Base-by-base conservation (phyloP, 768 basidiomycete genomes). In the Calvatia gigantea region DNA sequence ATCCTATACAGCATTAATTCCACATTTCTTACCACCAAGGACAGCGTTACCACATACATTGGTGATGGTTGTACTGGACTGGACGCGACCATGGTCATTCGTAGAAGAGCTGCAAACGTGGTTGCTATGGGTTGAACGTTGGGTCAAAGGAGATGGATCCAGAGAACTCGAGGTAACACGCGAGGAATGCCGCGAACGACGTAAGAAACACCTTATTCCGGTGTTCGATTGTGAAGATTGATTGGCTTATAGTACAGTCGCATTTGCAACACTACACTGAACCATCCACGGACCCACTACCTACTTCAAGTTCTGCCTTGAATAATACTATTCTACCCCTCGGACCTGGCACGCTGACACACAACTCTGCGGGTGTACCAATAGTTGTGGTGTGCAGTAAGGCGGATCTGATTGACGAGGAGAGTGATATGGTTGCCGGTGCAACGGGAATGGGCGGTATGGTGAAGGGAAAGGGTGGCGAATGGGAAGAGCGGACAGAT, bases 401-500 rank as follows among this genome's bases (percentile, higher is more conserved):
- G 70, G 93, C 94, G 1, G 94, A 98, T 69, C 68, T 93, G 58
- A 95, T 98, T 57, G 94, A 98, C 67, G 91, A 91, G 44, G 81
- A 82, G 5, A 79, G 77, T 61, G 88, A 90, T 62, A 76, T 86
- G 54, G 83, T 80, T 15, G 85, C 84, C 4, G 92, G 92, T 35
- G 74, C 87, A 1, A 81, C 89, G 0, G 90, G 89, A 0, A 92
- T 93, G 85, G 89, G 91, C 21, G 87, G 86, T 12, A 90, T 93
- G 88, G 87, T 93, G 3, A 94, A 92, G 70, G 91, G 91, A 2
- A 94, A 93, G 67, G 91, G 92, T 1, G 88, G 85, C 8, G 89
- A 91, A 63, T 93, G 91, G 91, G 97, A 99, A 69, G 97, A 99
- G 69, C 78, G 88, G 63, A 95, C 94, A 38, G 97, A 99, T 65